Conservation (phyloP, 805 yeast species). For the Ogataea nonfermentans region DNA sequence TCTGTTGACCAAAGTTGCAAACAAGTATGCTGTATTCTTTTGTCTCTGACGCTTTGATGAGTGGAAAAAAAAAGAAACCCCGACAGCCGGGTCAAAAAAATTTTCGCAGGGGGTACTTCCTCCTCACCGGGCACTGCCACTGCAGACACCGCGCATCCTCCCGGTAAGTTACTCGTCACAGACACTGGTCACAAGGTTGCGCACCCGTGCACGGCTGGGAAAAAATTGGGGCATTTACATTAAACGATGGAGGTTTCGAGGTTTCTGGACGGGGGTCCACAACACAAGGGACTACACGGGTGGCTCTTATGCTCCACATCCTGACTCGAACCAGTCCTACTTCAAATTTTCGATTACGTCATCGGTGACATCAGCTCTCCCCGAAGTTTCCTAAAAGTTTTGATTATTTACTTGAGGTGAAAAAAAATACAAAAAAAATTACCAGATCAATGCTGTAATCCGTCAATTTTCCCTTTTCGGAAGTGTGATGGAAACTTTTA, state of each 20-base stretch:
- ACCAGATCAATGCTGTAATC: constrained; percentile 16
- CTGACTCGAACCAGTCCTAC: too few relatives aligned
- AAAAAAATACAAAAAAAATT: constrained; percentile 5
- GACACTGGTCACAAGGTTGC: too few relatives aligned
- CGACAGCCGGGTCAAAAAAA: constrained; percentile 12
- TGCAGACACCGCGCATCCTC: constrained; percentile 5
- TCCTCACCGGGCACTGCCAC: constrained; percentile 3
- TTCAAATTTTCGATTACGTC: constrained; percentile 4
- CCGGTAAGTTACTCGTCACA: constrained; percentile 3
- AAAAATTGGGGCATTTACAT: background rate
- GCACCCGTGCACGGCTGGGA: background rate
- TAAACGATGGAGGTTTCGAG: too few relatives aligned
- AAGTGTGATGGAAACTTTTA: constrained; percentile 3
- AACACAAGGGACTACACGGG: too few relatives aligned
- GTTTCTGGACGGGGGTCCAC: too few relatives aligned
- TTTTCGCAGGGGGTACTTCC: constrained; percentile 11
- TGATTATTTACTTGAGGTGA: constrained; percentile 1
- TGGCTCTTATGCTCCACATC: too few relatives aligned
- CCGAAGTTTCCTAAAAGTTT: constrained; percentile 1
- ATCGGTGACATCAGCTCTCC: background rate
- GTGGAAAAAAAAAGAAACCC: constrained; percentile 14
- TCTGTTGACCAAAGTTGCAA: constrained; percentile 5
- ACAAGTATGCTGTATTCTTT: constrained; percentile 11
- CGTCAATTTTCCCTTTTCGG: constrained; percentile 23
- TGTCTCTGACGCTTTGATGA: constrained; percentile 11